These are phyloP conservation scores for Fusarium sp. DNA, from an alignment of 2,329 filamentous ascomycete species.

Conservation along the genomic window DNA sequence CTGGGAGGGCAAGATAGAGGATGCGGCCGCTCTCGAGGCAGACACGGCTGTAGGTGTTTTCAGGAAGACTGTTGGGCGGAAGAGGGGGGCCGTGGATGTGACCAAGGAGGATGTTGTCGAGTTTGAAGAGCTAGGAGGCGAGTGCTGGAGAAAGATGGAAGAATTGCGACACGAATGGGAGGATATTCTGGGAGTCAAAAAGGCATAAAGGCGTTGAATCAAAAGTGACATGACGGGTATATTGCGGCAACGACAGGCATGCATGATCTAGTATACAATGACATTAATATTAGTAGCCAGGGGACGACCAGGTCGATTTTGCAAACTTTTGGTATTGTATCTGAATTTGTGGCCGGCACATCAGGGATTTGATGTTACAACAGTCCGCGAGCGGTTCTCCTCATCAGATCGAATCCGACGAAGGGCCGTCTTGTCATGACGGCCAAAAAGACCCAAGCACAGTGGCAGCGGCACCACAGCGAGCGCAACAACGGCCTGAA, in stretches of 20 bases:
- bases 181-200: constrained; percentile 48
- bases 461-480: constrained; percentile 78
- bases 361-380: constrained; percentile 39
- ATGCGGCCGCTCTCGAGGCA: constrained; percentile 58
- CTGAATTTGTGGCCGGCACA: neutral
- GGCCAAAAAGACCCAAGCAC: constrained; percentile 79
- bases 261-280: constrained; percentile 17
- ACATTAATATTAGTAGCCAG: constrained; percentile 22
- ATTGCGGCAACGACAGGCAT: constrained; percentile 42
- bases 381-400: constrained; percentile 39
- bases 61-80: constrained; percentile 71
- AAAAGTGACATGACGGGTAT: constrained; percentile 41
- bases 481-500: constrained; percentile 81
- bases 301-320: constrained; percentile 2
- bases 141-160: constrained; percentile 82
- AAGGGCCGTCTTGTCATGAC: constrained; percentile 65
- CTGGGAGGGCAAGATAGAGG: constrained; percentile 72
- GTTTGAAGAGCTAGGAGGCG: constrained; percentile 74
- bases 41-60: constrained; percentile 65
- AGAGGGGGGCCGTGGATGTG: constrained; percentile 69
- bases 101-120: constrained; percentile 73
- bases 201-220: constrained; percentile 25
- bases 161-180: constrained; percentile 78
- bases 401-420: constrained; percentile 66
- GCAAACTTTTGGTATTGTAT: neutral